Conservation (phyloP, 75 land plant species). For the Gnetum montanum region DNA sequence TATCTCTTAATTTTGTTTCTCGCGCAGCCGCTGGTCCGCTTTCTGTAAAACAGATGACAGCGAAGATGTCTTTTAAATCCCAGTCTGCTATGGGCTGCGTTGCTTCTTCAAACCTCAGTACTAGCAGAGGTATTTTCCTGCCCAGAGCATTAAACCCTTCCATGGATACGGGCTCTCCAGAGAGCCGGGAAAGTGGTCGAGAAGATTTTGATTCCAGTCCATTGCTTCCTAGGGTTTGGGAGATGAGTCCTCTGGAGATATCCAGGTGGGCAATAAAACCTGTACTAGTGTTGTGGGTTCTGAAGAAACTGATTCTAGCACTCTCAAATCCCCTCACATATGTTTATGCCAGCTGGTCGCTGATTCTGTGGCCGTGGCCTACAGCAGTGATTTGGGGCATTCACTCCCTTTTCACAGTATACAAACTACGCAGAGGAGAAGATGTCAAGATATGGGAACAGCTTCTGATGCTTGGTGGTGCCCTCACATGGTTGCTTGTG, state of each 20-base stretch:
- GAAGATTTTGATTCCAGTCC: too few relatives aligned
- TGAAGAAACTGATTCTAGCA: background rate
- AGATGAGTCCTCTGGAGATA: slow-evolving; percentile 15
- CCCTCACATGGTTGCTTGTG: slow-evolving; percentile 65
- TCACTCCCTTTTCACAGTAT: slow-evolving; percentile 26
- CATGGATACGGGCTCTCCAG: too few relatives aligned
- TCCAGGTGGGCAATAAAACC: slow-evolving; percentile 9
- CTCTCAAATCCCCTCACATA: slow-evolving; percentile 41
- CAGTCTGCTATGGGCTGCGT: too few relatives aligned
- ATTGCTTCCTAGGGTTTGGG: slow-evolving; percentile 8
- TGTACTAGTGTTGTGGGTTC: background rate
- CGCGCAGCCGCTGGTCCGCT: too few relatives aligned
- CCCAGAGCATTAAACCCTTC: too few relatives aligned
- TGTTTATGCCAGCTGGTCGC: slow-evolving; percentile 76
- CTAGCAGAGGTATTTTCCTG: too few relatives aligned
- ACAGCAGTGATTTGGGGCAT: slow-evolving; percentile 32
- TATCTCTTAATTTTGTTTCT: too few relatives aligned
- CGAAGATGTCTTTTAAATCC: too few relatives aligned
- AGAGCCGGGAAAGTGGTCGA: too few relatives aligned
- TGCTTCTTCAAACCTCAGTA: too few relatives aligned
- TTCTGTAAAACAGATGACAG: too few relatives aligned
- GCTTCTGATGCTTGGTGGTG: slow-evolving; percentile 34
- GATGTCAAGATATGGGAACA: slow-evolving; percentile 48
- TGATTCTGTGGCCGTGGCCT: slow-evolving; percentile 80
- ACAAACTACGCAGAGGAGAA: slow-evolving; percentile 19